Base-by-base conservation (phyloP, 2,329 filamentous ascomycete genomes). In the Aspergillus sp. region DNA sequence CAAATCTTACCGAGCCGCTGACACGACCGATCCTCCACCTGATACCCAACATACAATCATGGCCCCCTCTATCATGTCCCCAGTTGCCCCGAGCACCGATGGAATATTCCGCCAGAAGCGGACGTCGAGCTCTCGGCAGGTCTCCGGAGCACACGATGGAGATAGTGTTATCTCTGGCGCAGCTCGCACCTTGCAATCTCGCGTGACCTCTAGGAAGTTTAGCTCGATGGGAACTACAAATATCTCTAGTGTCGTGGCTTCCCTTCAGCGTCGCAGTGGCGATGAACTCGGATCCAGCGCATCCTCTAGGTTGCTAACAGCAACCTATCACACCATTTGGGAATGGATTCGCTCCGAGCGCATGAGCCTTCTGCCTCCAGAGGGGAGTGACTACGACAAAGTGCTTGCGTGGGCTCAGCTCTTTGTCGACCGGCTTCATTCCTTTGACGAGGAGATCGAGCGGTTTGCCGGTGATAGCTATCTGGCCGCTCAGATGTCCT, bases 401-500 rank as follows among this genome's bases (percentile, higher is more conserved):
- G 75, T 75, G 2, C 63, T 77, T 11, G 64, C 67, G 2, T 76
- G 74, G 75, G 73, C 75, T 0, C 67, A 72, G 55, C 62, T 76
- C 0, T 77, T 77, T 39, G 63, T 75, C 15, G 73, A 75, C 34
- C 61, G 73, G 7, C 53, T 77, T 20, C 68, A 76, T 53, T 69
- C 68, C 2, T 76, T 76, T 42, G 72, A 76, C 47, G 32, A 64
- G 9, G 70, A 66, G 5, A 74, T 76, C 45, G 66, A 71, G 26
- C 60, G 68, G 15, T 76, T 77, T 48, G 73, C 69, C 1, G 70
- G 69, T 0, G 73, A 74, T 48, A 74, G 71, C 58, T 67, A 70
- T 32, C 55, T 73, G 4, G 81, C 80, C 13, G 76, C 80, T 7
- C 71, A 79, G 26, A 66, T 83, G n/a, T 79, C 78, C 3, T 82